A percentile compares a stretch with the other conserved stretches of the same genome.
Evolutionary conservation across 257 asterid species (phyloP).

Genomic region (Sherardia arvensis): DNA sequence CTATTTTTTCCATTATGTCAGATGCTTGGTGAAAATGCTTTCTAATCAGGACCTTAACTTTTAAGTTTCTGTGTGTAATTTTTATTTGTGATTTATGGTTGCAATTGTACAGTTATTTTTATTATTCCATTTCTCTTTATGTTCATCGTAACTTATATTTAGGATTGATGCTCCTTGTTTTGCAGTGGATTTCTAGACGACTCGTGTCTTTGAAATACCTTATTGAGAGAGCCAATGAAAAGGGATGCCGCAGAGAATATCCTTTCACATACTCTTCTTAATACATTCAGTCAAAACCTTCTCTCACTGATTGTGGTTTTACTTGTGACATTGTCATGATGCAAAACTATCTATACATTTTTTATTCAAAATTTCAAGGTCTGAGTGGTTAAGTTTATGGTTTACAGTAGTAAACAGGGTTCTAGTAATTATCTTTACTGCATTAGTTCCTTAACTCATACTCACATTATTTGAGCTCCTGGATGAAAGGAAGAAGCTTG

Average conservation of each 20-base stretch:
- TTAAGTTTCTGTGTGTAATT: not conserved
- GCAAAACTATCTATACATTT: not conserved
- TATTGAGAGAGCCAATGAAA: slow-evolving; percentile 80
- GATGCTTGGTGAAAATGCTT: too few relatives aligned
- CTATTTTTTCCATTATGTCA: not conserved
- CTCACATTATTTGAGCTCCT: slow-evolving; percentile 46
- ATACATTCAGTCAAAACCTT: not conserved
- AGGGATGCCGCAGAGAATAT: slow-evolving; percentile 92
- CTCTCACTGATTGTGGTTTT: not conserved
- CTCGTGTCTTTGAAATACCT: slow-evolving; percentile 37
- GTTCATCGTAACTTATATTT: slow-evolving; percentile 2
- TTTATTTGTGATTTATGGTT: too few relatives aligned
- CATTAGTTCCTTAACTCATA: slow-evolving; percentile 39
- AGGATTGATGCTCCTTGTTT: slow-evolving; percentile 19
- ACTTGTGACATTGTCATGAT: not conserved
- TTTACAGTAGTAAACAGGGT: not conserved
- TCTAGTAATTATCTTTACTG: not conserved
- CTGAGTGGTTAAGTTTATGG: not conserved
- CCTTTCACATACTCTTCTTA: slow-evolving; percentile 37
- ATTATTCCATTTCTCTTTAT: not conserved
- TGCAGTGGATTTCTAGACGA: slow-evolving; percentile 73
- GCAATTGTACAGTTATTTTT: not conserved
- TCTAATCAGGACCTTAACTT: not conserved
- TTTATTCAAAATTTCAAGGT: not conserved
- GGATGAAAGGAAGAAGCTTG: slow-evolving; percentile 57